Evolutionary conservation across 495 filamentous ascomycete species (phyloP).

Genomic region (Sordaria brevicollis): DNA sequence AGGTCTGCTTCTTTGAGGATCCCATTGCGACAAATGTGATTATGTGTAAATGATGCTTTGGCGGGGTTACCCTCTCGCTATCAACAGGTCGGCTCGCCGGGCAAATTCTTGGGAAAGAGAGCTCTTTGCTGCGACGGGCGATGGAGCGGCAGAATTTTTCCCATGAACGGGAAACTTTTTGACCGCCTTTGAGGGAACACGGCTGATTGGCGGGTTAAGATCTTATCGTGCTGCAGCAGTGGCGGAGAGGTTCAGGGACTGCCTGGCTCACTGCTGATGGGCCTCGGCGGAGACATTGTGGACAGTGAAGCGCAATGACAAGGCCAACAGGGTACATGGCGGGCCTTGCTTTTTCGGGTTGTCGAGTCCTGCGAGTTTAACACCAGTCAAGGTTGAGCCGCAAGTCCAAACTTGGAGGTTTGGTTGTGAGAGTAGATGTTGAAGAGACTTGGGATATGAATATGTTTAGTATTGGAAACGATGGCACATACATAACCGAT

Average conservation of each 20-base stretch:
- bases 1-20: background rate
- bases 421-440: no score
- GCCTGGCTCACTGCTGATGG: background rate
- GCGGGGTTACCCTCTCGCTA: slow-evolving; percentile 7
- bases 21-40: slow-evolving; percentile 10
- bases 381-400: background rate
- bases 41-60: slow-evolving; percentile 1
- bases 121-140: background rate
- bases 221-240: background rate
- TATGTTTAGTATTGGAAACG: no score
- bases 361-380: background rate
- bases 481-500: no score
- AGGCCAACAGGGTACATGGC: background rate
- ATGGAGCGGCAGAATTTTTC: slow-evolving; percentile 22
- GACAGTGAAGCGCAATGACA: background rate
- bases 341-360: background rate
- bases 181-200: slow-evolving; percentile 14
- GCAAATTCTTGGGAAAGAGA: slow-evolving; percentile 12
- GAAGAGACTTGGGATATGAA: no score
- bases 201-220: background rate
- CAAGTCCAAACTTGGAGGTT: no score
- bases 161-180: slow-evolving; percentile 16
- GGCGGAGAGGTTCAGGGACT: background rate
- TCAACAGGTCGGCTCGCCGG: background rate
- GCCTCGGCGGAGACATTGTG: background rate